Evolutionary conservation across 768 basidiomycete genomes (phyloP), one percentile per base, ranked within the genome.

Genomic region (Asterophora lycoperdoides): DNA sequence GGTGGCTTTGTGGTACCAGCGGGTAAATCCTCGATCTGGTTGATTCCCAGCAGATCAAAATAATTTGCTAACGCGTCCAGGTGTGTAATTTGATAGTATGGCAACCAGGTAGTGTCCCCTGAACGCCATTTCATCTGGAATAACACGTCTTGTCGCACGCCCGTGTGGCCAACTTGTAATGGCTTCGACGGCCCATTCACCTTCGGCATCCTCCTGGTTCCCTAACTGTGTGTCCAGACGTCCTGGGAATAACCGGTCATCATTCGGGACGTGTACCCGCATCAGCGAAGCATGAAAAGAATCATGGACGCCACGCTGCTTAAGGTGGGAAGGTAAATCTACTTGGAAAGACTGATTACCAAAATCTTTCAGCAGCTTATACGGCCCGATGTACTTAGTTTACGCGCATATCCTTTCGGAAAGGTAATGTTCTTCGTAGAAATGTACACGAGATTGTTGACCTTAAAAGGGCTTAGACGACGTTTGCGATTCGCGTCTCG

Each of bases 161-260:
- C 58, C 3, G 37, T 35, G 32, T 59, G 57, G 0, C 6, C 2
- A 1, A 49, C 8, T n/a, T n/a, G n/a, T n/a, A n/a, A 59, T 52
- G 0, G 13, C 10, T 1, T 59, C 49, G 6, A 59, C 53, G 1
- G 52, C 56, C 57, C 56, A 59, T 44, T 56, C 56, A 28, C 20
- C 13, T 5, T 5, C 53, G 32, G 1, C 18, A 26, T 9, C 33
- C 37, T 23, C 20, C 37, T 13, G 49, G 28, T 7, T 59, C 14
- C 51, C 1, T 4, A 65, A 51, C 35, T 54, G 49, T 0, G 49
- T 34, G 18, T 51, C 38, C 2, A 56, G 42, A 0, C 67, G 56
- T 0, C 51, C 50, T 1, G 72, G 70, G 49, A 72, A 74, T 0
- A 59, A 42, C 0, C 26, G 0, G n/a, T 56, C 41, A 26, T 42